phyloP scores from a whole-genome alignment of 768 basidiomycete genomes.

The Pleurotus giganteus region DNA sequence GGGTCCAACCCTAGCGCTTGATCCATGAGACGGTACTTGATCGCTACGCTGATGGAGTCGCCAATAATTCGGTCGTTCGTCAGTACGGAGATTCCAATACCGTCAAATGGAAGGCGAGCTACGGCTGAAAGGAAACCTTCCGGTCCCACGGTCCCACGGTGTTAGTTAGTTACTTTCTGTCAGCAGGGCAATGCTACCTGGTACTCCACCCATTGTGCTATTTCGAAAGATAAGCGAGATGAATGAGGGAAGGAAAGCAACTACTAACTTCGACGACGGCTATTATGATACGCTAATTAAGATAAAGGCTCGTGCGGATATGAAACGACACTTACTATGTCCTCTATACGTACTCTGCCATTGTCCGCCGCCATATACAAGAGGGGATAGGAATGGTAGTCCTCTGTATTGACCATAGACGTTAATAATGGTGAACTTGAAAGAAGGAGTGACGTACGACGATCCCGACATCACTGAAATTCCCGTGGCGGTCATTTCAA shows the following conservation, averaged over 20 bases:
- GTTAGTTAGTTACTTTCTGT: too few relatives aligned
- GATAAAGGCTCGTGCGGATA: background rate
- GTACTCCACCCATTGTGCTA: too few relatives aligned
- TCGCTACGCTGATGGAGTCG: conserved; percentile 13
- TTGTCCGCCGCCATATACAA: conserved; percentile 25
- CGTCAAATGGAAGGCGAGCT: conserved; percentile 21
- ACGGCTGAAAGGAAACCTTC: conserved; percentile 20
- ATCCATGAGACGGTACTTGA: conserved; percentile 25
- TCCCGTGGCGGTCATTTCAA: conserved; percentile 21
- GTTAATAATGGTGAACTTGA: conserved; percentile 14
- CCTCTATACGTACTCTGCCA: conserved; percentile 21
- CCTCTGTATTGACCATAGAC: conserved; percentile 8
- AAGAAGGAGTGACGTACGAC: too few relatives aligned
- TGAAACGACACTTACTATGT: conserved; percentile 18
- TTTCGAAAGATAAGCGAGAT: too few relatives aligned
- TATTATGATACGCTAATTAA: background rate
- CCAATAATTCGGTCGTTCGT: conserved; percentile 25
- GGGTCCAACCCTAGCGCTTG: conserved; percentile 17
- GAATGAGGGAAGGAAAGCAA: too few relatives aligned
- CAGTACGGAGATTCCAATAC: conserved; percentile 26
- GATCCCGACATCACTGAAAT: conserved; percentile 16
- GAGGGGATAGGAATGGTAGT: conserved; percentile 23
- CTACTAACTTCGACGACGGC: conserved; percentile 2
- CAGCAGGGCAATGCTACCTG: too few relatives aligned
- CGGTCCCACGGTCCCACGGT: too few relatives aligned